Evolutionary conservation across 1,284 basidiomycete genomes (phyloP).

Genomic region (Apiotrichum laibachii): DNA sequence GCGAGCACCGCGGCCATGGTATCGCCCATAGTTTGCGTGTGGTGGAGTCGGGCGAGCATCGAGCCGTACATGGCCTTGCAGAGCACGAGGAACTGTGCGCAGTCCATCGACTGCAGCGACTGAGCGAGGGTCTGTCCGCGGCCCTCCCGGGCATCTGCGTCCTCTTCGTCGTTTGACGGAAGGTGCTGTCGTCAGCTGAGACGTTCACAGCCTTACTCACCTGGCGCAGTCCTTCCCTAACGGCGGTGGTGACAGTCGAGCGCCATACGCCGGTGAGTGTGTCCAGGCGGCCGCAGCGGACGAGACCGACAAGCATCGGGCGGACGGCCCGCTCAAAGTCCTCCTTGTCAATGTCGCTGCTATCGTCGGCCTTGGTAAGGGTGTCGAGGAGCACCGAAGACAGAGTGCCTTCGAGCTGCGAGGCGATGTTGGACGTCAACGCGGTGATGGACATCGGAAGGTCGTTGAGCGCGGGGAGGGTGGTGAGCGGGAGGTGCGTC

Average conservation of each 20-base stretch:
- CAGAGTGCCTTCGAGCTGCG: constrained; percentile 74
- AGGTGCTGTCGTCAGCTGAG: constrained; percentile 29
- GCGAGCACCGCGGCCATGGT: constrained; percentile 63
- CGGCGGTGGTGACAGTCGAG: constrained; percentile 66
- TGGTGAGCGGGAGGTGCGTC: constrained; percentile 47
- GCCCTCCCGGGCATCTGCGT: constrained; percentile 41
- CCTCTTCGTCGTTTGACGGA: constrained; percentile 56
- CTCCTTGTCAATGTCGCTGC: constrained; percentile 27
- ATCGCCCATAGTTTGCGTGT: constrained; percentile 64
- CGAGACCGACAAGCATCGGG: constrained; percentile 71
- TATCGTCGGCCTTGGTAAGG: constrained; percentile 54
- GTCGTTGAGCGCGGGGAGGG: constrained; percentile 65
- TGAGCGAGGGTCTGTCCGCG: constrained; percentile 55
- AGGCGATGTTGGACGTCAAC: constrained; percentile 68
- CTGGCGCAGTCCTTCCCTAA: constrained; percentile 57
- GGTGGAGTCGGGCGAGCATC: constrained; percentile 68
- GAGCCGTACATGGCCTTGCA: constrained; percentile 64
- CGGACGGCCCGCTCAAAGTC: constrained; percentile 45
- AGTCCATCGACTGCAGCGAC: constrained; percentile 65
- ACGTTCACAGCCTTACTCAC: constrained; percentile 27
- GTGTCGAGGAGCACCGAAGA: constrained; percentile 67
- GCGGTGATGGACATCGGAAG: constrained; percentile 66
- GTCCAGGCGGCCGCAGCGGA: constrained; percentile 70
- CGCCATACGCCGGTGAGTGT: constrained; percentile 72
- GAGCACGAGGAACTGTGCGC: constrained; percentile 66